Base-by-base conservation (phyloP, 495 filamentous ascomycete species). In the Articulospora tetracladia region DNA sequence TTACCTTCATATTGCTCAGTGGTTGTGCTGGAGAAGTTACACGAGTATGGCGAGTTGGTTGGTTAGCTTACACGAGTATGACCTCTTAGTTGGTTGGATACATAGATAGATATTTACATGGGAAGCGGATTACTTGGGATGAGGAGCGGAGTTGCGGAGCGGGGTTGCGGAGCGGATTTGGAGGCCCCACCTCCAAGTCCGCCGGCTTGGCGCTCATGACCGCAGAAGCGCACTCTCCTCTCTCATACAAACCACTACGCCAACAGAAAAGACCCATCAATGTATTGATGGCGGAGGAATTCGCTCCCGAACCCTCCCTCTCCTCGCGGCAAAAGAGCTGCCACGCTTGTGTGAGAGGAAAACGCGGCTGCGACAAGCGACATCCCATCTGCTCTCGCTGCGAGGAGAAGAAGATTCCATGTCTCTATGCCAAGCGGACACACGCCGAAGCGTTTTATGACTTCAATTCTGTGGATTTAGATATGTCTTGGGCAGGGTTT, bases 281-380 rank as follows among this genome's bases (percentile, higher is more conserved):
- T 24, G 13, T 23, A 56, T 56, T 8, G 24, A 56, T 56, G 53
- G 4, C 30, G 53, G 53, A 56, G 15, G 13, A 56, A 2, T n/a
- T 56, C 53, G 30, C 53, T 19, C 30, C 53, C 7, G 28, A 56
- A 41, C 24, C 53, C n/a, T 41, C 28, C 19, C 44, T 19, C 19
- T 8, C 53, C 53, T 56, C 71, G 34, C 60, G 70, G 53, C 72
- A 73, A 57, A 74, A 71, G 66, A 76, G 63, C 60, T 74, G 72
- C 64, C 68, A 74, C 28, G 65, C 66, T 28, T 76, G 73, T 51
- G 72, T 74, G 25, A 64, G 60, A 52, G 62, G 61, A 58, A 76
- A 74, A 59, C 57, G 73, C 44, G 66, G 70, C 20, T 75, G 73
- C 58, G 73, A 76, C 54, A 72, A 71, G 62, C 60, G 58, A 25